Evolutionary conservation across 2,329 filamentous ascomycete species (phyloP).

Genomic region (Pyricularia pennisetigena): DNA sequence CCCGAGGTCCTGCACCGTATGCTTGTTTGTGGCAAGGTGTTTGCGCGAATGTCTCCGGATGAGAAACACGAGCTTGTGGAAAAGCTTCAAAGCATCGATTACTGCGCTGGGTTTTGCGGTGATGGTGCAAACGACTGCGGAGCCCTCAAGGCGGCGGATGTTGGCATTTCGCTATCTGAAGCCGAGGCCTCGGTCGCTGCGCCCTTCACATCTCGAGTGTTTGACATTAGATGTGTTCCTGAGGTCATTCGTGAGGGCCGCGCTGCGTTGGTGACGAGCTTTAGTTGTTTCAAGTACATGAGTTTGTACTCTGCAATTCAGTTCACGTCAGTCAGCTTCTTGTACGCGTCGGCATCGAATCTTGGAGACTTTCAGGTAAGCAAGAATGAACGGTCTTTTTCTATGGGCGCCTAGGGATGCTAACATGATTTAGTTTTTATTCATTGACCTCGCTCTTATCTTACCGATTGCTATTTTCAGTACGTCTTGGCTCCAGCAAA

Average conservation of each 20-base stretch:
- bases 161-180: conserved; percentile 93
- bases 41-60: conserved; percentile 96
- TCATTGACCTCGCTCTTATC: conserved; percentile 88
- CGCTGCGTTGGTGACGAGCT: conserved; percentile 92
- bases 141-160: conserved; percentile 91
- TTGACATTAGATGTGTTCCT: conserved; percentile 93
- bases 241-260: conserved; percentile 90
- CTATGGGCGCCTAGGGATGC: not conserved
- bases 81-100: conserved; percentile 92
- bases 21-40: conserved; percentile 86
- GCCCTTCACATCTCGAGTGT: conserved; percentile 88
- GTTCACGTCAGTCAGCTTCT: conserved; percentile 92
- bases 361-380: conserved; percentile 83
- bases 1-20: conserved; percentile 72
- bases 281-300: conserved; percentile 99
- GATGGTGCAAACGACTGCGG: conserved; percentile 98
- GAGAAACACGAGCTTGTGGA: conserved; percentile 97
- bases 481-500: conserved; percentile 26
- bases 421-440: conserved; percentile 55
- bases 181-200: conserved; percentile 97
- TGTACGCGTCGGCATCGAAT: conserved; percentile 90
- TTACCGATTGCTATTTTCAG: conserved; percentile 94
- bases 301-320: conserved; percentile 98
- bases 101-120: conserved; percentile 91
- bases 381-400: conserved; percentile 2